Evolutionary conservation across 2,329 filamentous ascomycete species (phyloP).

Genomic region (Aspergillus carbonarius): DNA sequence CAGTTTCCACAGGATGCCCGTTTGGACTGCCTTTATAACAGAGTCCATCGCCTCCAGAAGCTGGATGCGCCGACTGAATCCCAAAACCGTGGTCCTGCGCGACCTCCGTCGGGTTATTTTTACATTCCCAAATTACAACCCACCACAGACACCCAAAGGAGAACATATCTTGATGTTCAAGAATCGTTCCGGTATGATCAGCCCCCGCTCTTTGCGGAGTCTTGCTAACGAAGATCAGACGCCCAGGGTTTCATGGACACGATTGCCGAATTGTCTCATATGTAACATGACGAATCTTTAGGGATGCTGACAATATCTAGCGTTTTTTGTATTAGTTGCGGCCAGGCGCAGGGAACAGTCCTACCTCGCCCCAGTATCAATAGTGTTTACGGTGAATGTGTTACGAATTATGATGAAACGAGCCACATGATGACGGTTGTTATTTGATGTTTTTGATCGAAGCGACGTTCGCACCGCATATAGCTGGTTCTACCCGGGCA

Average conservation of each 20-base stretch:
- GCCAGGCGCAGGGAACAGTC: not conserved
- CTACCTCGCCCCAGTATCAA: not conserved
- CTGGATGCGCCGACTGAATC: constrained; percentile 49
- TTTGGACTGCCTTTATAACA: constrained; percentile 62
- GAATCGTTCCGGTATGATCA: constrained; percentile 30
- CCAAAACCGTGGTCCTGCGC: constrained; percentile 49
- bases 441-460: not conserved
- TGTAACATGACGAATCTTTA: not conserved
- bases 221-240: constrained; percentile 30
- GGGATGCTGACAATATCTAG: not conserved
- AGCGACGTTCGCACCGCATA: not conserved
- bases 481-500: not conserved
- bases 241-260: constrained; percentile 38
- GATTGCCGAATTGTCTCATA: constrained; percentile 30
- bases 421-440: not conserved
- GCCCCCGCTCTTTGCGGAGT: not conserved
- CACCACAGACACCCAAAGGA: constrained; percentile 36
- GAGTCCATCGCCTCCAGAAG: constrained; percentile 45
- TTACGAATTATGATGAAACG: constrained; percentile 8
- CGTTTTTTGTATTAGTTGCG: not conserved
- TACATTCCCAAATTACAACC: constrained; percentile 49
- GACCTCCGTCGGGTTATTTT: constrained; percentile 56
- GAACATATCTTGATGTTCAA: constrained; percentile 44
- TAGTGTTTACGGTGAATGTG: constrained; percentile 8
- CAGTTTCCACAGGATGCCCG: constrained; percentile 46